Base-by-base conservation (phyloP, 805 yeast species). In the Yamadazyma olivae region DNA sequence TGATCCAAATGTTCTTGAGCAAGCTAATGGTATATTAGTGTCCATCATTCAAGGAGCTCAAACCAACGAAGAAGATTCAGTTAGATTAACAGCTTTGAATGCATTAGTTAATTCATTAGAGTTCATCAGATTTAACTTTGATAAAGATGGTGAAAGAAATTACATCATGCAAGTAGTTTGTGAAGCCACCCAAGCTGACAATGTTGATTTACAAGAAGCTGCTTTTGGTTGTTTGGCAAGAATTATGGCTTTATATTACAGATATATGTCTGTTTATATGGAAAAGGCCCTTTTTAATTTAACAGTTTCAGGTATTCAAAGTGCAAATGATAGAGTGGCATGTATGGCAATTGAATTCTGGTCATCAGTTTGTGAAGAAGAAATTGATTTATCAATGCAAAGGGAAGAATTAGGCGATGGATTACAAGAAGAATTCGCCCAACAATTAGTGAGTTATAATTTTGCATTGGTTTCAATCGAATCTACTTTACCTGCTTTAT, bases 351-450 rank as follows among this genome's bases (percentile, higher is more conserved):
- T 93, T 39, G 99, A 93, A 66, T 91, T 93, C 59, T 93, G 99
- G 99, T 81, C 91, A 41, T 88, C 99, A n/a, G 93, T 93, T n/a
- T 90, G 98, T 68, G 99, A 93, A 67, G 96, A 84, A 56, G 99
- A 93, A 62, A 72, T 85, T 44, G 96, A 87, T 45, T 79, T 86
- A 41, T 77, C 83, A 13, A 61, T 77, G 40, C 86, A 81, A 54
- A 69, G 76, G 45, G 81, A 79, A 32, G 89, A 83, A 48, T 35
- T 41, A n/a, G 69, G 76, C 45, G 81, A 79, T 32, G 89, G 82
- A 47, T 35, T 41, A 13, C 46, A 46, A 30, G 38, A 30, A n/a
- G 50, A 41, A 13, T 50, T 47, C 27, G 53, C 53, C 27, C 51
- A 57, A 27, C 76, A 71, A 13, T 62, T 77, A 30, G 66, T 70